Evolutionary conservation across 257 asterid genomes (phyloP), one percentile per base, ranked within the genome.

Genomic region (Cynanchum wilfordii): DNA sequence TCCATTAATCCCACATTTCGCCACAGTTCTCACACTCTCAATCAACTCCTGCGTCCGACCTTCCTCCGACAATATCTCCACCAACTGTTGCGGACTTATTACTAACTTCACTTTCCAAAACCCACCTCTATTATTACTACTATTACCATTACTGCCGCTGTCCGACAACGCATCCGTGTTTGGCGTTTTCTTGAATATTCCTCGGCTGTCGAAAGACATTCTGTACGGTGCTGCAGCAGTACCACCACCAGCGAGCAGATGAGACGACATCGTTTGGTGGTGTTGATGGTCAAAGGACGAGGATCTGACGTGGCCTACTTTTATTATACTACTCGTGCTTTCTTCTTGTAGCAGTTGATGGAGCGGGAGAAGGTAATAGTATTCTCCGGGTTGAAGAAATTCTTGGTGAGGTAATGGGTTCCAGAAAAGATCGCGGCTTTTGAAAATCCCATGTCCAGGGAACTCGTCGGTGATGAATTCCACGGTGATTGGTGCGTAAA

Each of bases 61-160:
- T 29, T 86, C 97, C 74, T 92, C 91, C 59, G 91, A 84, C 80
- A 92, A 40, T 67, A 92, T 92, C 88, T 89, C 87, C 88, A 86
- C 17, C 85, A 90, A 58, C 70, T 87, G 89, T 84, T 85, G 85
- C 5, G 93, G 86, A 69, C 86, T 80, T 4, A 90, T 92, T 33
- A 90, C 98, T 78, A 92, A 68, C 82, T 92, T 92, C 81, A 90
- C 98, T 84, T 90, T 89, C 98, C 98, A 93, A 20, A 90, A 79
- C 29, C 88, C 87, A 30, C 70, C 4, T 33, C 38, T 36, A 1
- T 20, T n/a, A 5, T 16, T 27, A 16, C 36, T 47, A 54, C 15
- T 27, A 22, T 45, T 47, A 54, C n/a, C n/a, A n/a, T 19, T 29
- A 59, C 40, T 6, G 33, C 50, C 57, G 20, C 2, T 54, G 29